Evolutionary conservation across 2,329 filamentous ascomycete species (phyloP), one percentile per base, ranked within the genome.

Genomic region (Hypoxylon rubiginosum): DNA sequence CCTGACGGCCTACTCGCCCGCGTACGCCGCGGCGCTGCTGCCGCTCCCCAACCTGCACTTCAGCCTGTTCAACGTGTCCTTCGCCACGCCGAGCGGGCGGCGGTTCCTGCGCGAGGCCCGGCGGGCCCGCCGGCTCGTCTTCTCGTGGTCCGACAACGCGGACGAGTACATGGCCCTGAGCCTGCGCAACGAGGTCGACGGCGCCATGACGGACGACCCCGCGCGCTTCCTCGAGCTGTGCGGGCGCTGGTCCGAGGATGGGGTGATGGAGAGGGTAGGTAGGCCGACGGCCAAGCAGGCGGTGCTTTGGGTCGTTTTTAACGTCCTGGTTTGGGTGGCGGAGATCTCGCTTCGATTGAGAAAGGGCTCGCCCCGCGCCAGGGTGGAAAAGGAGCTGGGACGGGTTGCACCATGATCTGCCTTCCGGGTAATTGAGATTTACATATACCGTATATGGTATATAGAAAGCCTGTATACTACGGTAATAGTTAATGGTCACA

Each of bases 131-230:
- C 11, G 32, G 13, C 28, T 50, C 2, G 4, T 50, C 8, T 50
- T 41, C 24, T 28, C 55, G 1, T 58, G 55, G 55, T 17, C 55
- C 24, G 28, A 34, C 32, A 58, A 50, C 15, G 19, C 28, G 11
- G 45, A 50, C 9, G 30, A 49, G 19, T 57, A 21, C 13, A 39
- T 57, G 54, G 43, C n/a, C 26, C 36, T 24, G 7, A 21, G 43
- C 19, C 17, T 57, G 17, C 43, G 54, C 8, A n/a, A 49, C 2
- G 43, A 13, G 19, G 17, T 50, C 19, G 54, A 57, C 19, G 54
- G 43, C 11, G 54, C 50, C 2, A 26, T 58, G 17, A 58, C 54
- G 4, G 54, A 58, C 45, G 54, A 58, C 4, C 54, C 54, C 8
- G 28, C 39, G 26, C 45, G 17, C 13, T 58, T 58, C 43, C 43